Evolutionary conservation across 163 green algal genomes (phyloP).

Genomic region (Volvox carteri): DNA sequence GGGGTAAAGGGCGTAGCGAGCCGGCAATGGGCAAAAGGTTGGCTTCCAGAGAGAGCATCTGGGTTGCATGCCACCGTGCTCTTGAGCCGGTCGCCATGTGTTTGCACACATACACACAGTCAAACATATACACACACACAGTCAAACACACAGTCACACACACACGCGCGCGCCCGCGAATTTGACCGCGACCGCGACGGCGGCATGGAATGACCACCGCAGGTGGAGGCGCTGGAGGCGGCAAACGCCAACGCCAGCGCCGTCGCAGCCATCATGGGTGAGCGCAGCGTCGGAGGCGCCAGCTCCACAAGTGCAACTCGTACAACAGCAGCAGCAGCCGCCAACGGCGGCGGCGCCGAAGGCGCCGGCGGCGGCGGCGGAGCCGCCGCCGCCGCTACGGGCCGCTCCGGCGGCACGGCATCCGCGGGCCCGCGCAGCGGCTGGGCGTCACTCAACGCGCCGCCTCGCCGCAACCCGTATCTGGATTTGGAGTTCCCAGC

Average conservation of each 20-base stretch:
- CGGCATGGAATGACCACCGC: background rate
- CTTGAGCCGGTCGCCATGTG: too few relatives aligned
- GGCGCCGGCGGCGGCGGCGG: background rate
- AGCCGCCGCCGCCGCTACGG: background rate
- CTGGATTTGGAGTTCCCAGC: slow-evolving; percentile 67
- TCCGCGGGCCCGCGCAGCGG: slow-evolving; percentile 44
- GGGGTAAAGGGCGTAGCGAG: too few relatives aligned
- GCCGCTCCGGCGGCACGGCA: background rate
- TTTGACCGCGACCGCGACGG: background rate
- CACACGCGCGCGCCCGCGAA: too few relatives aligned
- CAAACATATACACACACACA: too few relatives aligned
- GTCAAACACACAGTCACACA: too few relatives aligned
- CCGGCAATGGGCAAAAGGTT: too few relatives aligned
- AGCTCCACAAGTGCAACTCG: background rate
- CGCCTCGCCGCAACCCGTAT: slow-evolving; percentile 61
- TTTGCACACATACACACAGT: too few relatives aligned
- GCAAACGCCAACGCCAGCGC: background rate
- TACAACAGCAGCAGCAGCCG: background rate
- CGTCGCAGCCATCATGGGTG: background rate
- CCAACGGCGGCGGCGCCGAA: slow-evolving; percentile 18
- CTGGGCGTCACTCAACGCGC: slow-evolving; percentile 61
- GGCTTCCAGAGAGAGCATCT: too few relatives aligned
- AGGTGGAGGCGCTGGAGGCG: slow-evolving; percentile 11
- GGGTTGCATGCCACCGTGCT: too few relatives aligned
- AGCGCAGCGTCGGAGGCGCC: slow-evolving; percentile 21